Evolutionary conservation across 2,329 filamentous ascomycete species (phyloP).

Genomic region (Fusarium nurragi): DNA sequence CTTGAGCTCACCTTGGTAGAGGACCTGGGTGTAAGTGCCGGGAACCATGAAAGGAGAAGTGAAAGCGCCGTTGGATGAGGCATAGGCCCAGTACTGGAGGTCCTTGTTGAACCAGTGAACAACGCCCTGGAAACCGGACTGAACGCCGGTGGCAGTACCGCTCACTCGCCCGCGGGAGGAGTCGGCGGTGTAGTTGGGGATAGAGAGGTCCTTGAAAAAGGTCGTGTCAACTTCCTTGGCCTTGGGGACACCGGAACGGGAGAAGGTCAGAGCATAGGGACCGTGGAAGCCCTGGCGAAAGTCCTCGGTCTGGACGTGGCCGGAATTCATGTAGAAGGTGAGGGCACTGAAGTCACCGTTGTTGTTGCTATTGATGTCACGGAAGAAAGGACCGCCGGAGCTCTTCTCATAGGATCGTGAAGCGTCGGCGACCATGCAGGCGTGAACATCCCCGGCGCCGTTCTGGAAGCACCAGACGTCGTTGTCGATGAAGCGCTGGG

Average conservation of each 20-base stretch:
- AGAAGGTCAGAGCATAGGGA: slow-evolving; percentile 71
- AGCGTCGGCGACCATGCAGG: slow-evolving; percentile 66
- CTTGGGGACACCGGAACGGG: slow-evolving; percentile 64
- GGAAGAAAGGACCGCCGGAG: slow-evolving; percentile 73
- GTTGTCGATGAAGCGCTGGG: slow-evolving; percentile 75
- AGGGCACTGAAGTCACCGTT: slow-evolving; percentile 65
- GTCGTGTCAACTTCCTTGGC: slow-evolving; percentile 60
- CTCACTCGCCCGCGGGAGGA: slow-evolving; percentile 66
- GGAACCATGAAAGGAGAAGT: slow-evolving; percentile 73
- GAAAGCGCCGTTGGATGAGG: slow-evolving; percentile 64
- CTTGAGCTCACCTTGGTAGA: slow-evolving; percentile 68
- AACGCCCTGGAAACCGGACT: slow-evolving; percentile 62
- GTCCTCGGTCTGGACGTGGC: slow-evolving; percentile 69
- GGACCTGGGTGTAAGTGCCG: slow-evolving; percentile 73
- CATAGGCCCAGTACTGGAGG: slow-evolving; percentile 73
- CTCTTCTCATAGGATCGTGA: slow-evolving; percentile 63
- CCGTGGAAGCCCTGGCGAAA: slow-evolving; percentile 72
- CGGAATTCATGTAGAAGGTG: slow-evolving; percentile 76
- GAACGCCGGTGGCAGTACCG: slow-evolving; percentile 68
- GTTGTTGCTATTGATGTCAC: slow-evolving; percentile 73
- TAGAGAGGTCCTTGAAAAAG: slow-evolving; percentile 67
- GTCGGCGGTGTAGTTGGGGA: slow-evolving; percentile 66
- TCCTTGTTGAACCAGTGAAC: slow-evolving; percentile 72
- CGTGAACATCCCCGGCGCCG: slow-evolving; percentile 58
- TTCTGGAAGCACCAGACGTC: slow-evolving; percentile 69